Conservation (phyloP, 2,329 filamentous ascomycete genomes). For the Cladosporium oxysporum region DNA sequence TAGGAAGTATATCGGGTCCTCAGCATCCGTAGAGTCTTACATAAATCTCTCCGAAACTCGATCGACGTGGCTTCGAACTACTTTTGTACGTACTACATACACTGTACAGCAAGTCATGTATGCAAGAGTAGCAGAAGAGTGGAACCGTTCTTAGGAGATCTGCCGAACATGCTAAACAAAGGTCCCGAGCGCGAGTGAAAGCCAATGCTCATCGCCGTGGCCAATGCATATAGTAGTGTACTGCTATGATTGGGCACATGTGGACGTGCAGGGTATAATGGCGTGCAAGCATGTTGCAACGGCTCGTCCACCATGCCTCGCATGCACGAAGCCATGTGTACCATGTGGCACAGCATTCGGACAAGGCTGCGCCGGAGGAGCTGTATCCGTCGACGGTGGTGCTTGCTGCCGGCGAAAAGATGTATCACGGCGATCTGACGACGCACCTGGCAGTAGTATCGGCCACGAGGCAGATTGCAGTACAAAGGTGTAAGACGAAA, state of each 20-base stretch:
- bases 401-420: not conserved
- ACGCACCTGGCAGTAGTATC: not conserved
- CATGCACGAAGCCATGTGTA: slow-evolving; percentile 9
- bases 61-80: not conserved
- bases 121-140: not conserved
- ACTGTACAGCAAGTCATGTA: not conserved
- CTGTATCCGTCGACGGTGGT: not conserved
- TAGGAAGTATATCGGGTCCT: not conserved
- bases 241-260: slow-evolving; percentile 4
- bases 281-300: slow-evolving; percentile 7
- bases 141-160: slow-evolving; percentile 3
- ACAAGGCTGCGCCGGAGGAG: not conserved
- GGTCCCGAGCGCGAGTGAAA: not conserved
- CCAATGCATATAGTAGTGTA: not conserved
- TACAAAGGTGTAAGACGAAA: not conserved
- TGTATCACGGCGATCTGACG: not conserved
- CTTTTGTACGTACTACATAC: not conserved
- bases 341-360: slow-evolving; percentile 17
- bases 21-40: not conserved
- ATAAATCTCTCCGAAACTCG: not conserved
- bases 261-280: not conserved
- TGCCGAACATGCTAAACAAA: slow-evolving; percentile 12
- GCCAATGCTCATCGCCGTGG: not conserved
- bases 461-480: not conserved
- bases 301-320: slow-evolving; percentile 10